Base-by-base conservation (phyloP, 352 stramenopile species). In the Globisporangium okanoganense region DNA sequence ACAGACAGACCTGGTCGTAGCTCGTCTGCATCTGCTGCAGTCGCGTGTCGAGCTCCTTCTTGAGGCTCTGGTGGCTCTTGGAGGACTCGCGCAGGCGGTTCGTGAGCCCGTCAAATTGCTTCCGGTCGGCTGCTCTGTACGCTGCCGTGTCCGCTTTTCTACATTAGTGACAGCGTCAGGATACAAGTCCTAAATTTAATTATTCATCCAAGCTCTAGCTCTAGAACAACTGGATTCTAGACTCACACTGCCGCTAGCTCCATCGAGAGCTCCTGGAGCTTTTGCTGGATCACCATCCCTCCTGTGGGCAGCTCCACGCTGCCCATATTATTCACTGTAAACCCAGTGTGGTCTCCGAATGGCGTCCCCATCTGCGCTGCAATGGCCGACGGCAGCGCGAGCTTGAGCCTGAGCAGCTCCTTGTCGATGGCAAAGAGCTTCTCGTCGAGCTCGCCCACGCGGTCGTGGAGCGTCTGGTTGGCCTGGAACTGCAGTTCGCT, bases 351-450 rank as follows among this genome's bases (percentile, higher is more conserved):
- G 27, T 51, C 47, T 31, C 56, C 25, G 51, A 67, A 72, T 47
- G 60, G 45, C 24, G 58, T 47, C 22, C 67, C 52, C 16, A 82
- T 53, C 44, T 84, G 71, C 1, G 75, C 70, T 16, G 72, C 73
- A 29, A 79, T 50, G 0, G 66, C 70, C n/a, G 75, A 72, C 40
- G 81, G 81, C 0, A 88, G 53, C 22, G 65, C 67, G 36, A 91
- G 69, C 53, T 87, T 87, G 38, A 88, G 22, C 58, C 79, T 85
- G 29, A 91, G 79, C 18, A 88, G 38, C 44, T 88, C 79, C 58
- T 88, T 91, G 57, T 91, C 79, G 31, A 88, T 43, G 1, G 43
- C 38, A 56, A 91, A 88, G 1, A 88, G 43, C 35, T 82, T 85
- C 33, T 87, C 78, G 44, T 88, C 77, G 22, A 91, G 54, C 2